Percentiles rank a stretch among this genome's conserved stretches.
Evolutionary conservation across 805 yeast species (phyloP).

Genomic region (Suhomyces emberorum): DNA sequence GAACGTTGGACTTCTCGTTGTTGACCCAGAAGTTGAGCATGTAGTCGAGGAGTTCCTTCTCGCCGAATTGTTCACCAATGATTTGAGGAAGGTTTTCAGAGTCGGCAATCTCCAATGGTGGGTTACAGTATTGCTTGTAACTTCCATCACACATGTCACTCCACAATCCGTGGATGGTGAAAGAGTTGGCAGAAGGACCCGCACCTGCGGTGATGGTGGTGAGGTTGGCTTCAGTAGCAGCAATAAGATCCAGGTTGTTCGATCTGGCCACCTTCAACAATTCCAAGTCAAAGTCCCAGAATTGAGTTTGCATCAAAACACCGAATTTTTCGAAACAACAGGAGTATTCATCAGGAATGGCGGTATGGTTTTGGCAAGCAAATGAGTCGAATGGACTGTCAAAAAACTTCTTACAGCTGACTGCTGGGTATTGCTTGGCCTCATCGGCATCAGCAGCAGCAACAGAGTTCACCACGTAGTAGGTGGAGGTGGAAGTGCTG

Average conservation of each 20-base stretch:
- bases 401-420: conserved; percentile 14
- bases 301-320: conserved; percentile 39
- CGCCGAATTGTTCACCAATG: conserved; percentile 23
- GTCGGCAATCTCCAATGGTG: conserved; percentile 25
- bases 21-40: conserved; percentile 30
- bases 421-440: conserved; percentile 11
- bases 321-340: conserved; percentile 44
- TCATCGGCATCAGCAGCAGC: conserved; percentile 9
- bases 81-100: conserved; percentile 26
- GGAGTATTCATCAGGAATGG: conserved; percentile 41
- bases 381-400: conserved; percentile 11
- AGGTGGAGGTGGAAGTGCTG: conserved; percentile 6
- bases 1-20: conserved; percentile 14
- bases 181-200: conserved; percentile 22
- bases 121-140: conserved; percentile 36
- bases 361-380: conserved; percentile 20
- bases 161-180: conserved; percentile 46
- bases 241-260: conserved; percentile 5
- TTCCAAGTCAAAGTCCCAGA: conserved; percentile 35
- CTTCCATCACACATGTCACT: conserved; percentile 42
- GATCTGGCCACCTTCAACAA: conserved; percentile 16
- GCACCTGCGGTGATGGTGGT: conserved; percentile 1
- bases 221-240: conserved; percentile 5
- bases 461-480: conserved; percentile 10
- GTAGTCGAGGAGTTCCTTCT: conserved; percentile 22